Conservation (phyloP, 2,329 filamentous ascomycete genomes). For the Claviceps monticola region DNA sequence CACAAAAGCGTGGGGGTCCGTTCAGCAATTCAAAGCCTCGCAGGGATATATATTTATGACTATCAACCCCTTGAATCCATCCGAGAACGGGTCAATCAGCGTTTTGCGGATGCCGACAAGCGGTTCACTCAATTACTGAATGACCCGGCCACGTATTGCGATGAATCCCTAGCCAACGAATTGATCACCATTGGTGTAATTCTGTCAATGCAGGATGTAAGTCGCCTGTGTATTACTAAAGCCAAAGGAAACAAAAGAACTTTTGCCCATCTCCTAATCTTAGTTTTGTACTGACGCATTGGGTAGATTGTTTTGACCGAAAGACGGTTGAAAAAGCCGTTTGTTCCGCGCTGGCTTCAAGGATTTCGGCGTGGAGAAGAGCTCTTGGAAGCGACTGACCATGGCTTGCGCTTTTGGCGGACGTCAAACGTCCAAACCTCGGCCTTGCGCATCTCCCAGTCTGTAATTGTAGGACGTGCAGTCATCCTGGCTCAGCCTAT, state of each 20-base stretch:
- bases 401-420: conserved; percentile 23
- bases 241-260: not conserved
- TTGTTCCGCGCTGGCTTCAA: conserved; percentile 23
- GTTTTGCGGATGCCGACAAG: conserved; percentile 17
- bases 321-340: conserved; percentile 18
- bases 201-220: conserved; percentile 26
- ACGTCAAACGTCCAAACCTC: conserved; percentile 20
- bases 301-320: conserved; percentile 23
- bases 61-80: conserved; percentile 21
- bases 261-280: not conserved
- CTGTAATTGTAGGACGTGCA: conserved; percentile 24
- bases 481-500: conserved; percentile 27
- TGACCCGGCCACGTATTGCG: conserved; percentile 10
- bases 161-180: conserved; percentile 15
- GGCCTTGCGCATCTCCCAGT: conserved; percentile 22
- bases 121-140: conserved; percentile 18
- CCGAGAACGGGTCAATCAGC: conserved; percentile 18
- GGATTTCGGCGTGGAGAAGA: conserved; percentile 23
- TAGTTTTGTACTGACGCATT: not conserved
- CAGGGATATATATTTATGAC: conserved; percentile 28
- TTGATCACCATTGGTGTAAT: conserved; percentile 24
- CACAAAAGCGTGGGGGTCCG: conserved; percentile 20
- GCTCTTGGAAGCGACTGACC: conserved; percentile 21
- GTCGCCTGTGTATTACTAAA: conserved; percentile 5
- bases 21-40: conserved; percentile 25